phyloP scores from a whole-genome alignment of 2,329 filamentous ascomycete genomes.

The Diaporthe sp. region DNA sequence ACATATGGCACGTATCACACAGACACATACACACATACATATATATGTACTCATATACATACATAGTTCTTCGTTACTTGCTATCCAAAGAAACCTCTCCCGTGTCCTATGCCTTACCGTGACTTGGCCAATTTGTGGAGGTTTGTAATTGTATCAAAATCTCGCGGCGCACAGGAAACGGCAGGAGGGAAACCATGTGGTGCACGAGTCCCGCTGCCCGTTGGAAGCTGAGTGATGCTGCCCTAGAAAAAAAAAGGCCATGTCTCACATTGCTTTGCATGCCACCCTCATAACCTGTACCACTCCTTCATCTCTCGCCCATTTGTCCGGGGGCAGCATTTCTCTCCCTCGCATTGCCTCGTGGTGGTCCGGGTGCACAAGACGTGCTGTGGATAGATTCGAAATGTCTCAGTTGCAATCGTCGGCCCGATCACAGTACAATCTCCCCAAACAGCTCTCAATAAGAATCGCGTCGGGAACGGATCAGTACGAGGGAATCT shows the following conservation, averaged over 20 bases:
- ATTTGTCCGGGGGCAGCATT: neutral
- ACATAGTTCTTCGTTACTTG: neutral
- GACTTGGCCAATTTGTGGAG: neutral
- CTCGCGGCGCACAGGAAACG: neutral
- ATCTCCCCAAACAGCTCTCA: constrained; percentile 5
- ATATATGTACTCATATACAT: neutral
- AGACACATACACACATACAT: too few species aligned
- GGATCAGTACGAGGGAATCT: neutral
- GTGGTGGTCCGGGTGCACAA: constrained; percentile 16
- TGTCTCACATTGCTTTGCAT: constrained; percentile 18
- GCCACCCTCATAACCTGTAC: neutral
- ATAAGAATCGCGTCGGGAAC: neutral
- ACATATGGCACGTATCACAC: neutral
- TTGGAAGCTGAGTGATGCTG: neutral
- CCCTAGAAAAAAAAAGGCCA: neutral
- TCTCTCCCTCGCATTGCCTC: constrained; percentile 6
- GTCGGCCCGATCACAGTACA: constrained; percentile 13
- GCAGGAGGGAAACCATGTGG: neutral
- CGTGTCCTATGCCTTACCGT: neutral
- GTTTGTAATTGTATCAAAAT: neutral
- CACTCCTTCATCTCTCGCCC: constrained; percentile 20
- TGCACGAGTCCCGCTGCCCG: neutral
- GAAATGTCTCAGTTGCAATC: constrained; percentile 28
- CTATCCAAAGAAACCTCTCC: neutral
- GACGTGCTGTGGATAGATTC: constrained; percentile 18